phyloP scores from a whole-genome alignment of 495 filamentous ascomycete species.

The Talaromyces trachyspermus region DNA sequence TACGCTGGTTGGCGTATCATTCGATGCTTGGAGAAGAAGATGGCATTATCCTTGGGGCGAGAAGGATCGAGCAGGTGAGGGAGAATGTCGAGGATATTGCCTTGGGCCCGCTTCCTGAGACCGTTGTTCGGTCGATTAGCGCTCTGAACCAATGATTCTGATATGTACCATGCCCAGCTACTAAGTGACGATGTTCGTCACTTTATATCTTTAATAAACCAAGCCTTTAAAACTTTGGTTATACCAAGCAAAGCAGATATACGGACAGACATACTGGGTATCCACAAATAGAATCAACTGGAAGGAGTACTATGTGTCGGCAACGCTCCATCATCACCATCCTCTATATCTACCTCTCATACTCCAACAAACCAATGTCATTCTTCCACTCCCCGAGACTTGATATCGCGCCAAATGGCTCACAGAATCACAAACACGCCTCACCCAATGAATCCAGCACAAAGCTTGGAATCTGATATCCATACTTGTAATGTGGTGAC shows the following conservation, averaged over 20 bases:
- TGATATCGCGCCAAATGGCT: not conserved
- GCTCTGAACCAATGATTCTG: too few relatives aligned
- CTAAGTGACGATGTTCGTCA: too few relatives aligned
- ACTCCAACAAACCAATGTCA: conserved; percentile 4
- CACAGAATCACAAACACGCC: not conserved
- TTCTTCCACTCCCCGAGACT: conserved; percentile 1
- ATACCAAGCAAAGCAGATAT: too few relatives aligned
- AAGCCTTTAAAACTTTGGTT: too few relatives aligned
- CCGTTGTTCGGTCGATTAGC: conserved; percentile 6
- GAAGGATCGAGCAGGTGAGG: conserved; percentile 21
- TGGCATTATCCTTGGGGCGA: conserved; percentile 29
- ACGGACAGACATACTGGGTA: too few relatives aligned
- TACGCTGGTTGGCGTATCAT: conserved; percentile 30
- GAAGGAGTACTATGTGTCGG: too few relatives aligned
- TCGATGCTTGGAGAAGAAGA: conserved; percentile 22
- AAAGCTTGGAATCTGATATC: not conserved
- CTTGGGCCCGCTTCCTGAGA: conserved; percentile 25
- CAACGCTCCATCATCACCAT: too few relatives aligned
- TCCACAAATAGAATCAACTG: too few relatives aligned
- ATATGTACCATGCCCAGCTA: too few relatives aligned
- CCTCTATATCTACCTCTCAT: conserved; percentile 1
- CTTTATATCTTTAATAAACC: too few relatives aligned
- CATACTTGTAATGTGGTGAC: conserved; percentile 1
- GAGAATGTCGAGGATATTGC: conserved; percentile 19
- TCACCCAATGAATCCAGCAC: conserved; percentile 1